phyloP scores from a whole-genome alignment of 2,329 filamentous ascomycete species.

The Elsinoe australis region DNA sequence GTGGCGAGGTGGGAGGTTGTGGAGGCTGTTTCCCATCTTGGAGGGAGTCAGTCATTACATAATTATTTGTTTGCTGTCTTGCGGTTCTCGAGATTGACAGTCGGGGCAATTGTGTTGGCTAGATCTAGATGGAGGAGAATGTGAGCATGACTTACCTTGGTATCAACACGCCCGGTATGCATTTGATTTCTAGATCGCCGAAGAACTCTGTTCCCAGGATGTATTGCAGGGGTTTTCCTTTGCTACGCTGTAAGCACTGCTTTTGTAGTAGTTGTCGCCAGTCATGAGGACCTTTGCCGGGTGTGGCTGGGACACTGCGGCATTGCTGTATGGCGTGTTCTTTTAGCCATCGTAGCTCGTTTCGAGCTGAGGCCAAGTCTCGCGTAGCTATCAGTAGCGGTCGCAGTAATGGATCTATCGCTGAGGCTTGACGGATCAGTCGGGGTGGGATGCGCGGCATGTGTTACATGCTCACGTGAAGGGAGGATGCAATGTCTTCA shows the following conservation, averaged over 20 bases:
- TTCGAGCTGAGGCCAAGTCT: slow-evolving; percentile 54
- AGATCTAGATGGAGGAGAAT: slow-evolving; percentile 7
- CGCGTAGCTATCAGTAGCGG: slow-evolving; percentile 57
- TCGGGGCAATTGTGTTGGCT: no score
- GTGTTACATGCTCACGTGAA: no score
- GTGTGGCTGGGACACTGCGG: not conserved
- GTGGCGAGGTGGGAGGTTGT: not conserved
- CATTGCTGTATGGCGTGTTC: slow-evolving; percentile 42
- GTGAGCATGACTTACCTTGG: slow-evolving; percentile 53
- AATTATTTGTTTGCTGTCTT: no score
- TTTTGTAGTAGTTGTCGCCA: slow-evolving; percentile 17
- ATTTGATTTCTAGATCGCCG: slow-evolving; percentile 70
- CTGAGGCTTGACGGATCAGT: slow-evolving; percentile 24
- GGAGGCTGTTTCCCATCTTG: slow-evolving; percentile 19
- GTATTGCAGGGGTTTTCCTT: slow-evolving; percentile 80
- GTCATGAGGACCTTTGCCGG: not conserved
- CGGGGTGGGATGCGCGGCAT: slow-evolving; percentile 29
- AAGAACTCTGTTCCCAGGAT: slow-evolving; percentile 84
- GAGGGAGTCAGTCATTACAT: slow-evolving; percentile 22
- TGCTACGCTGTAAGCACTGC: slow-evolving; percentile 39
- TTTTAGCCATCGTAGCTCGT: slow-evolving; percentile 66
- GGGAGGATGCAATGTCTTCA: no score
- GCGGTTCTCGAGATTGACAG: no score
- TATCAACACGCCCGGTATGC: slow-evolving; percentile 71
- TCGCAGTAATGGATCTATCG: slow-evolving; percentile 41